A percentile compares a stretch with the other conserved stretches of the same genome.
phyloP scores from a whole-genome alignment of 208 protist species.

The Novymonas esmeraldas region DNA sequence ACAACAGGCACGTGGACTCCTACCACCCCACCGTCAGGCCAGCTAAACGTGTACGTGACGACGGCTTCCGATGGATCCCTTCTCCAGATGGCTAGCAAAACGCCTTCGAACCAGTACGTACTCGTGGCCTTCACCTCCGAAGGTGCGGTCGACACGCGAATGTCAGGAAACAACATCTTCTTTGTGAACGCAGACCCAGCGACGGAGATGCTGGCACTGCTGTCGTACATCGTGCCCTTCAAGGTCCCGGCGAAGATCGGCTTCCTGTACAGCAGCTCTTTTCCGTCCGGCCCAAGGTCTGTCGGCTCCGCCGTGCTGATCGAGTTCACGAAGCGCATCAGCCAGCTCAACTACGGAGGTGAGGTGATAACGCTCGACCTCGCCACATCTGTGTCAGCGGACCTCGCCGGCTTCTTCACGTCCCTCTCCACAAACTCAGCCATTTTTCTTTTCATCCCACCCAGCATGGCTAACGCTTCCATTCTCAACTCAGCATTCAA shows the following conservation, averaged over 20 bases:
- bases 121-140: constrained; percentile 5
- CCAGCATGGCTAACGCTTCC: neutral
- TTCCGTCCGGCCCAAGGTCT: neutral
- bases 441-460: constrained; percentile 17
- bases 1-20: no score
- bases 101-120: neutral
- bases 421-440: neutral
- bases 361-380: neutral
- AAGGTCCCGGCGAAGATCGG: constrained; percentile 10
- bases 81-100: neutral
- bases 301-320: neutral
- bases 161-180: constrained; percentile 3
- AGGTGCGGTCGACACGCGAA: constrained; percentile 1
- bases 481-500: no score
- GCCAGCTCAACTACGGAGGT: neutral
- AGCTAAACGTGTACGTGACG: constrained; percentile 10
- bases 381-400: no score
- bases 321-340: constrained; percentile 10
- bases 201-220: constrained; percentile 27
- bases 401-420: no score
- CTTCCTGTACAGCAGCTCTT: constrained; percentile 12
- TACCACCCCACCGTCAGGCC: neutral
- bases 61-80: neutral
- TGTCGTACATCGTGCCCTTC: constrained; percentile 12
- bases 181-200: constrained; percentile 21